phyloP scores from a whole-genome alignment of 1,139 yeast genomes.

The Protomyces macrosporus region DNA sequence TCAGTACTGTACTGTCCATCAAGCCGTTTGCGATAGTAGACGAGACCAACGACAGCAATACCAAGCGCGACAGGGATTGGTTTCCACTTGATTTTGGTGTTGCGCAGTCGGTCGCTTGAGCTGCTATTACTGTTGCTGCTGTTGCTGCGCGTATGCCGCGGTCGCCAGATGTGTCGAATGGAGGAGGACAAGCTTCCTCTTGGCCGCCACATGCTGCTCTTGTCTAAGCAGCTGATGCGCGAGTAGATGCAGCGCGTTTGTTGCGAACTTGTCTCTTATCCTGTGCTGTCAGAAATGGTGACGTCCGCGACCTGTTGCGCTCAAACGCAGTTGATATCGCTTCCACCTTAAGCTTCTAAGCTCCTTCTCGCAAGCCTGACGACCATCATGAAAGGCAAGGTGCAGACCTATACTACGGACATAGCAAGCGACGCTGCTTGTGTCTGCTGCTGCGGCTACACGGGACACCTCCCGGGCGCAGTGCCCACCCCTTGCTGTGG shows the following conservation, averaged over 20 bases:
- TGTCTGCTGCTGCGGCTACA: slow-evolving; percentile 18
- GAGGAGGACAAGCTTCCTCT: background rate
- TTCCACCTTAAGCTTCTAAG: too few relatives aligned
- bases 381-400: background rate
- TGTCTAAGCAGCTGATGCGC: too few relatives aligned
- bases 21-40: slow-evolving; percentile 20
- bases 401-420: background rate
- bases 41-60: slow-evolving; percentile 27
- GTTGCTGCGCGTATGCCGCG: background rate
- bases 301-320: too few relatives aligned
- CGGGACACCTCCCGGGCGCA: background rate
- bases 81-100: slow-evolving; percentile 25
- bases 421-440: slow-evolving; percentile 1
- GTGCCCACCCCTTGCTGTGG: slow-evolving; percentile 19
- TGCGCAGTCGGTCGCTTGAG: slow-evolving; percentile 3
- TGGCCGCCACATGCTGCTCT: background rate
- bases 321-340: too few relatives aligned
- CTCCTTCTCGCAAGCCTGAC: background rate
- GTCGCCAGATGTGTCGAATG: background rate
- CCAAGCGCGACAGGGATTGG: slow-evolving; percentile 28
- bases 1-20: slow-evolving; percentile 16
- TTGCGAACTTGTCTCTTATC: too few relatives aligned
- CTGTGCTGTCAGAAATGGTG: too few relatives aligned
- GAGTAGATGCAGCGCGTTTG: too few relatives aligned
- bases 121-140: background rate